Base-by-base conservation (phyloP, 1,284 basidiomycete species). In the Sphagnurus paluster region DNA sequence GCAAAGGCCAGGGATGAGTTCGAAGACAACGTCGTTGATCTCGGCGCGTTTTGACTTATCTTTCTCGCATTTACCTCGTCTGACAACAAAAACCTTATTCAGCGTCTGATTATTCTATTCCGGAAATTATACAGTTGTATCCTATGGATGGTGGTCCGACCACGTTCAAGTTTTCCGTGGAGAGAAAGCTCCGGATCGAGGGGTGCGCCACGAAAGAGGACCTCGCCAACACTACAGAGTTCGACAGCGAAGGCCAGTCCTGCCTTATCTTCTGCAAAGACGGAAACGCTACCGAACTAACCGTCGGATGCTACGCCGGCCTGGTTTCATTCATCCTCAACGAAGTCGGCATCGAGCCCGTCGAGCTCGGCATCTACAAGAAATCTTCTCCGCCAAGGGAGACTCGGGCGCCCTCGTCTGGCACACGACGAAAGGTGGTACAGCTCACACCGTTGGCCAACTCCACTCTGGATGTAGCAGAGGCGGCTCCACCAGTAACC, bases 21-120 rank as follows among this genome's bases (percentile, higher is more conserved):
- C 41, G 48, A 62, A 43, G 70, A 70, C 16, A 75, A 70, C 26
- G 53, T 68, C 24, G 59, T 74, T 9, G 59, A 70, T 49, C 52
- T 72, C 1, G 71, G 71, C 71, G 53, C 49, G 57, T 59, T 61
- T 66, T 17, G 25, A 42, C 50, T 52, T 59, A 53, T 53, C 11
- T 32, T 14, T 33, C 43, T 52, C n/a, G n/a, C 51, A 44, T 54
- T 53, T 55, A 49, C 40, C 56, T 69, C 48, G 34, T 57, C 58
- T 58, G 44, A 63, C 45, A 49, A 60, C 59, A 55, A 48, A 24
- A 56, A 57, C 46, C 48, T 57, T 53, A 42, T 59, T 50, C 49
- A 68, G 65, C 57, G 46, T 34, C 52, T 38, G 58, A 62, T 39
- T 58, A 43, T 39, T 16, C 52, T 56, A 48, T 50, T 34, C 24